A percentile compares a stretch with the other conserved stretches of the same genome.
These are phyloP conservation scores for Ampelomyces quisqualis DNA, from an alignment of 2,329 filamentous ascomycete genomes.

Conservation along the genomic window DNA sequence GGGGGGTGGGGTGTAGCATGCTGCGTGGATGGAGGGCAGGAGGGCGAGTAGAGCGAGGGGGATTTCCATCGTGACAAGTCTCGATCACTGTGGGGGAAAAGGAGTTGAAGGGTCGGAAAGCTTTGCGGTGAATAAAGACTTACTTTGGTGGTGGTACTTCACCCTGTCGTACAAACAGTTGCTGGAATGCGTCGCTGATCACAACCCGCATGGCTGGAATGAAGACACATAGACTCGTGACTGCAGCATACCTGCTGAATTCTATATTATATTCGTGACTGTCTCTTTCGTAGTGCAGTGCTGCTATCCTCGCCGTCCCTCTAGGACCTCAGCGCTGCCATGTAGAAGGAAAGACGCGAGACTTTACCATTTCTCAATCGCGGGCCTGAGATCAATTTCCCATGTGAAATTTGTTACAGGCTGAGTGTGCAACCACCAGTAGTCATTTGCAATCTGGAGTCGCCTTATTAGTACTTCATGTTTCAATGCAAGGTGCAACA, in stretches of 20 bases:
- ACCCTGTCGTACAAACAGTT: too few relatives aligned
- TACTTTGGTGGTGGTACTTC: too few relatives aligned
- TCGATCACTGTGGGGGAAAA: too few relatives aligned
- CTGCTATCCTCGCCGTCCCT: background rate
- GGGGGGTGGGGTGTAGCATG: background rate
- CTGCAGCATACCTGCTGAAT: too few relatives aligned
- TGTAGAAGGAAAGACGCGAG: background rate
- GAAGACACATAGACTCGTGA: too few relatives aligned
- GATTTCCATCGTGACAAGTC: background rate
- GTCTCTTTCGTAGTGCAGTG: background rate
- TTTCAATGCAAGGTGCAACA: too few relatives aligned
- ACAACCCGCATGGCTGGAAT: too few relatives aligned
- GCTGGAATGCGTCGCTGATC: too few relatives aligned
- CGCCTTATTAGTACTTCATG: constrained; percentile 1
- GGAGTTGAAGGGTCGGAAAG: too few relatives aligned
- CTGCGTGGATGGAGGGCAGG: background rate
- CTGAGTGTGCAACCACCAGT: constrained; percentile 83
- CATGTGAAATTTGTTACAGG: constrained; percentile 76
- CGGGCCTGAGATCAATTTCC: constrained; percentile 78
- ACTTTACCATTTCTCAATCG: constrained; percentile 77
- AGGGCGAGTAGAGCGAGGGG: background rate
- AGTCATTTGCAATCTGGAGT: constrained; percentile 79
- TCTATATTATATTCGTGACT: background rate
- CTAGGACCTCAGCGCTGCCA: background rate
- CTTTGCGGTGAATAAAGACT: too few relatives aligned